Conservation (phyloP, 768 basidiomycete species). For the Amanita jacksonii region DNA sequence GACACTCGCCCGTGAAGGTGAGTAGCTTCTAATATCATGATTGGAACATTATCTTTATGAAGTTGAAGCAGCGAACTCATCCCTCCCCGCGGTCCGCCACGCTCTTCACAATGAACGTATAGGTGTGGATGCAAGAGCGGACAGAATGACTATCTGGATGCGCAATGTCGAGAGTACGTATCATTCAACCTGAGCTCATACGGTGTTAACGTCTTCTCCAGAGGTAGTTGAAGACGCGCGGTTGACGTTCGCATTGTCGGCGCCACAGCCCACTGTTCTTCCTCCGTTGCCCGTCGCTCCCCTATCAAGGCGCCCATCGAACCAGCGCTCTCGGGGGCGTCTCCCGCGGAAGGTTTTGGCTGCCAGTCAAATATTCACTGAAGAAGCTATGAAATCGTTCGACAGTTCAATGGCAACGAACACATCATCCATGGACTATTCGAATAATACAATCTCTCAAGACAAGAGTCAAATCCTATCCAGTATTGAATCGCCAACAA, state of each 20-base stretch:
- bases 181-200: not conserved
- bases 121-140: conserved; percentile 43
- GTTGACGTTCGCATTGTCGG: conserved; percentile 57
- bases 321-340: conserved; percentile 35
- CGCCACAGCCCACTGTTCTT: conserved; percentile 34
- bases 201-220: conserved; percentile 21
- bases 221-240: conserved; percentile 78
- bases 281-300: conserved; percentile 59
- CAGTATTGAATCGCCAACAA: conserved; percentile 32
- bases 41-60: conserved; percentile 1
- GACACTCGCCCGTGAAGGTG: conserved; percentile 33
- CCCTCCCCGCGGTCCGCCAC: conserved; percentile 43
- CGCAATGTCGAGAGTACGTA: conserved; percentile 73
- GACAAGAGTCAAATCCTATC: conserved; percentile 21
- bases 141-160: conserved; percentile 78
- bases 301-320: conserved; percentile 37
- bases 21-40: conserved; percentile 6
- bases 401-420: conserved; percentile 16
- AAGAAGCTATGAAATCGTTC: conserved; percentile 21
- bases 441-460: conserved; percentile 17
- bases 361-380: conserved; percentile 62
- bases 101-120: conserved; percentile 42
- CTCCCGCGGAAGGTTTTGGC: conserved; percentile 54
- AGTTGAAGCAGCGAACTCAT: conserved; percentile 32
- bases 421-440: conserved; percentile 21